Evolutionary conservation across 305 asterid genomes (phyloP).

Genomic region (Fraxinus sp.): DNA sequence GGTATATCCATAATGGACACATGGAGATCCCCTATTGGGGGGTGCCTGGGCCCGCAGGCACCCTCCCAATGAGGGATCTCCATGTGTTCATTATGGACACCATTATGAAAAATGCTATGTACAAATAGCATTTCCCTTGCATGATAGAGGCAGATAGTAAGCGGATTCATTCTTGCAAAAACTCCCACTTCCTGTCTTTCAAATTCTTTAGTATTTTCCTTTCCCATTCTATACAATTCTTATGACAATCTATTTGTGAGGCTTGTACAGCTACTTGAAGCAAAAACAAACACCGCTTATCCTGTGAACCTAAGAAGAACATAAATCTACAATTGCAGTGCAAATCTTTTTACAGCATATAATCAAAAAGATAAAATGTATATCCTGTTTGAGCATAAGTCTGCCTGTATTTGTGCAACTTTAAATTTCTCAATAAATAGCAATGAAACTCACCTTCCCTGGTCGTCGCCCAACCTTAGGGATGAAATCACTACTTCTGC

Average conservation of each 20-base stretch:
- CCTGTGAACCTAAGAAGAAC: background rate
- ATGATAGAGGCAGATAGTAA: background rate
- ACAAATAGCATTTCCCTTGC: background rate
- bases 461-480: conserved; percentile 89
- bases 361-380: background rate
- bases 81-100: too few relatives aligned
- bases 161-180: background rate
- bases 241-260: background rate
- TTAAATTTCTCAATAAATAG: background rate
- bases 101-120: too few relatives aligned
- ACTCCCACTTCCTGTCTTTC: background rate
- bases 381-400: background rate
- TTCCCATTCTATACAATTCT: background rate
- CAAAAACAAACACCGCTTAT: background rate
- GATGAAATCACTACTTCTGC: conserved; percentile 99
- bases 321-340: background rate
- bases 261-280: background rate
- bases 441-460: conserved; percentile 73
- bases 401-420: background rate
- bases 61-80: too few relatives aligned
- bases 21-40: too few relatives aligned
- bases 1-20: too few relatives aligned
- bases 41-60: too few relatives aligned
- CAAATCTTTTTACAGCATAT: background rate
- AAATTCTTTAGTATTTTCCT: background rate